Evolutionary conservation across 1,284 basidiomycete species (phyloP).

Genomic region (Waitea zeae): DNA sequence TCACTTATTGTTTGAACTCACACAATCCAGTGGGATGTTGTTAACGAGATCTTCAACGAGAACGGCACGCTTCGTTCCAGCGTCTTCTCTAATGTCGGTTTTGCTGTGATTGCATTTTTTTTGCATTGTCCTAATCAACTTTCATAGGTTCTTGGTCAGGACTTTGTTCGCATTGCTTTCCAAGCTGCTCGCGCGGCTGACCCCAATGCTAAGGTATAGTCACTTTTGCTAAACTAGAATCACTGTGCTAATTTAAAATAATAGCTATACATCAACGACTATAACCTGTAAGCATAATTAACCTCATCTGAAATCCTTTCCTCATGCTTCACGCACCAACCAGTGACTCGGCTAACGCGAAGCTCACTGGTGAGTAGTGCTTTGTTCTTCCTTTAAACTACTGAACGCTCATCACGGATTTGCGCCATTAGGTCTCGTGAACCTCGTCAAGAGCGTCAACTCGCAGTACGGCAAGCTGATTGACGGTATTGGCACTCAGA

Average conservation of each 20-base stretch:
- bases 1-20: no score
- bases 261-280: conserved; percentile 35
- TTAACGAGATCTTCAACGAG: conserved; percentile 37
- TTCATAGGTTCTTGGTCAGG: conserved; percentile 22
- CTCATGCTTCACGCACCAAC: no score
- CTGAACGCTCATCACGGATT: no score
- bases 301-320: no score
- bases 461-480: conserved; percentile 23
- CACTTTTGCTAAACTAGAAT: no score
- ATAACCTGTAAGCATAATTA: conserved; percentile 30
- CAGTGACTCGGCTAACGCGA: no score
- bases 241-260: no score
- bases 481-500: conserved; percentile 32
- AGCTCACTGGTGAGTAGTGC: no score
- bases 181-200: conserved; percentile 26
- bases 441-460: conserved; percentile 24
- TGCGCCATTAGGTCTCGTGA: conserved; percentile 26
- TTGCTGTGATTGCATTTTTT: no score
- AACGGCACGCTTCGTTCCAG: conserved; percentile 30
- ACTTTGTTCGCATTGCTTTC: conserved; percentile 24
- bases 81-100: conserved; percentile 32
- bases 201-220: conserved; percentile 20
- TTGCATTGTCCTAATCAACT: no score
- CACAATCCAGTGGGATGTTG: conserved; percentile 24
- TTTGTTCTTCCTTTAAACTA: no score